Conservation (phyloP, 768 basidiomycete species). For the Psilocybe cyanescens region DNA sequence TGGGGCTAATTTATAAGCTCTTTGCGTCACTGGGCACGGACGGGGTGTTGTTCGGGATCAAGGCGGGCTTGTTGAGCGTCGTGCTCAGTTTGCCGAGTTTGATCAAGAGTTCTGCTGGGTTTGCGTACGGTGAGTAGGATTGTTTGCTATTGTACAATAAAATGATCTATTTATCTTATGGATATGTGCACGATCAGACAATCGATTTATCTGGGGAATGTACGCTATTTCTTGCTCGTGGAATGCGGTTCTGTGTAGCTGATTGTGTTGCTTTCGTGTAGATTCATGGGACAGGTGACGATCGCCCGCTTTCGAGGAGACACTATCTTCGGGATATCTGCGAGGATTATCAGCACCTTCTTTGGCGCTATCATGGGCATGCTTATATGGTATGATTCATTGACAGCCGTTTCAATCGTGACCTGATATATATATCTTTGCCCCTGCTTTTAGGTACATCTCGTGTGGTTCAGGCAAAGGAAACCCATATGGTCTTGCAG, state of each 20-base stretch:
- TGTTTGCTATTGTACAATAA: neutral
- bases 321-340: slow-evolving; percentile 66
- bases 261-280: slow-evolving; percentile 22
- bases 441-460: slow-evolving; percentile 56
- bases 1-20: slow-evolving; percentile 48
- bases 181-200: slow-evolving; percentile 37
- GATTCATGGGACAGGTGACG: slow-evolving; percentile 78
- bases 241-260: neutral
- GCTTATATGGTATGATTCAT: slow-evolving; percentile 59
- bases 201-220: slow-evolving; percentile 76
- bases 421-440: too few species aligned
- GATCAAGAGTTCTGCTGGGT: slow-evolving; percentile 53
- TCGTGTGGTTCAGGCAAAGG: slow-evolving; percentile 63
- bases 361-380: slow-evolving; percentile 65
- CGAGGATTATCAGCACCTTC: slow-evolving; percentile 68
- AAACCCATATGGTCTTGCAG: slow-evolving; percentile 73
- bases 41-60: slow-evolving; percentile 70
- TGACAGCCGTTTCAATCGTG: neutral
- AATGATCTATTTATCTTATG: too few species aligned
- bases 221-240: slow-evolving; percentile 31
- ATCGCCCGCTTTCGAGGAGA: slow-evolving; percentile 76
- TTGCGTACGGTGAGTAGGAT: slow-evolving; percentile 30
- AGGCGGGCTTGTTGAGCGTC: slow-evolving; percentile 67
- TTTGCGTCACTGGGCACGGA: slow-evolving; percentile 50
- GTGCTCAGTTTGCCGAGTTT: slow-evolving; percentile 64